Evolutionary conservation across 495 filamentous ascomycete species (phyloP).

Genomic region (Cercophora scortea): DNA sequence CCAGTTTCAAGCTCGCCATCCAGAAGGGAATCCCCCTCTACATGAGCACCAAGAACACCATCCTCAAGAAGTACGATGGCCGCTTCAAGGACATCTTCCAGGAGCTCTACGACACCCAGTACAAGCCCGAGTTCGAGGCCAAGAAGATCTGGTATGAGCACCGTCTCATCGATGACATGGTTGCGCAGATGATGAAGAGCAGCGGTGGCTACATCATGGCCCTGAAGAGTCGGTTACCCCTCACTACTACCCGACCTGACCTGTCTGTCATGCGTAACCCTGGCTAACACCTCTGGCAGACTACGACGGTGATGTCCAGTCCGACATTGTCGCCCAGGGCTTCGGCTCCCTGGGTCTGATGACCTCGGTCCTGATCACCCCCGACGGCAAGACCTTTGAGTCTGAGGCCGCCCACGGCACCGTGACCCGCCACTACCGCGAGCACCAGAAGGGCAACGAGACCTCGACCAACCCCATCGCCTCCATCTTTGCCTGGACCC

Average conservation of each 20-base stretch:
- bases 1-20: slow-evolving; percentile 89
- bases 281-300: slow-evolving; percentile 38
- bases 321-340: slow-evolving; percentile 95
- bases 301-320: slow-evolving; percentile 98
- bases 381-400: slow-evolving; percentile 91
- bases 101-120: slow-evolving; percentile 82
- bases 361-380: slow-evolving; percentile 95
- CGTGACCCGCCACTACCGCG: slow-evolving; percentile 95
- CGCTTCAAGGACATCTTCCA: slow-evolving; percentile 99
- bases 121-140: slow-evolving; percentile 81
- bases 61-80: slow-evolving; percentile 97
- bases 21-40: slow-evolving; percentile 83
- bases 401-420: slow-evolving; percentile 97
- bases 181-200: slow-evolving; percentile 99
- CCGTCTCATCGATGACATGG: slow-evolving; percentile 98
- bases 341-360: slow-evolving; percentile 97
- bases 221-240: slow-evolving; percentile 70
- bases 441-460: slow-evolving; percentile 93
- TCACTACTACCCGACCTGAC: not conserved
- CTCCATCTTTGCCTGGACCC: slow-evolving; percentile 97
- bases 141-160: slow-evolving; percentile 98
- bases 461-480: slow-evolving; percentile 99
- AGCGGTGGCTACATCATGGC: slow-evolving; percentile 94
- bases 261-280: too few species aligned
- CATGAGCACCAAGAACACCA: slow-evolving; percentile 99